Base-by-base conservation (phyloP, 225 moss, liverwort and hornwort genomes). In the Anthoceros angustus region DNA sequence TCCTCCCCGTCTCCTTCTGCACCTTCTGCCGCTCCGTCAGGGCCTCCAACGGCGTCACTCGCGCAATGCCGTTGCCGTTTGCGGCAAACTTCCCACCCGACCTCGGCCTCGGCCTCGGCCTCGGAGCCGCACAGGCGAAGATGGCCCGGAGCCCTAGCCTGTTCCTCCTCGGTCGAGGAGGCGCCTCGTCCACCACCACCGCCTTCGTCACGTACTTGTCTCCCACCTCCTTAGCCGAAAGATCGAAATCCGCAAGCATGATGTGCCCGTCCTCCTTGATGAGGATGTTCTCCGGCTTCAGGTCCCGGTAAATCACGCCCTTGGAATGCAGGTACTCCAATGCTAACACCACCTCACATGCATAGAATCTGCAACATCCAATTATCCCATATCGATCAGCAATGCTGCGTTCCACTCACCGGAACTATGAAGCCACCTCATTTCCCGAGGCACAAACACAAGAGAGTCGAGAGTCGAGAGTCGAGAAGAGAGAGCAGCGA, bases 261-360 rank as follows among this genome's bases (percentile, higher is more conserved):
- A 83, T 62, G 48, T 83, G 82, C 0, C 82, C 82, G 43, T 63
- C 75, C 1, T 69, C 38, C 49, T 79, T 79, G 18, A 83, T 49
- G 39, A 83, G 71, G 49, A 83, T 77, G 61, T 83, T 83, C 67
- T 83, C 82, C n/a, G 82, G 82, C 70, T 82, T 82, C 72, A 82
- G 62, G 64, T 82, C 82, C n/a, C 82, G 69, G 62, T 82, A 82
- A 6, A 77, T 74, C 3, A 82, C 74, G 2, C 79, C 79, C 40
- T 55, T 66, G 65, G 66, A 68, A 42, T 82, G 82, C 12, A 83
- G 71, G 18, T 83, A 79, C 70, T 79, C 79, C 70, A 83, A 24
- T 0, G 79, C 79, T 3, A 83, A 68, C 2, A 83, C 12, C 18
- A 75, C 74, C 61, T 83, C 82, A 12, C 79, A 76, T 2, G 72